Base-by-base conservation (phyloP, 2,329 filamentous ascomycete genomes). In the Aspergillus ibericus region DNA sequence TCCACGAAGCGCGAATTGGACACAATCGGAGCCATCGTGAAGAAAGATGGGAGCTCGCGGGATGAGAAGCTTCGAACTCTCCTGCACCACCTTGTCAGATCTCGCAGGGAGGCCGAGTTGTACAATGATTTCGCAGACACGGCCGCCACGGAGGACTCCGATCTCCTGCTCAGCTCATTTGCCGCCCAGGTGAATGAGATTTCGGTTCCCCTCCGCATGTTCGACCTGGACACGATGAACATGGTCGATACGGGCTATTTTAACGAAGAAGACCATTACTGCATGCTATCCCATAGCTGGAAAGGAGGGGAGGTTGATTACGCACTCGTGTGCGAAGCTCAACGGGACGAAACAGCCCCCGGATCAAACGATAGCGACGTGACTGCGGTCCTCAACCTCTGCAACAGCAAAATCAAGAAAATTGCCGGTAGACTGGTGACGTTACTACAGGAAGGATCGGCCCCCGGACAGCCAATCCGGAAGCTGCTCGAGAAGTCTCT, bases 281-380 rank as follows among this genome's bases (percentile, higher is more conserved):
- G 71, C 25, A 75, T 76, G 56, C 60, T 75, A 1, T 75, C 72
- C 2, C 72, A 75, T 46, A 70, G 70, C 34, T 76, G 72, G 72
- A 75, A 74, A 60, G 72, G 70, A 2, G 48, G 53, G 8, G 73
- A 75, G 53, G 61, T 75, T 10, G 65, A 63, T 16, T 69, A 69
- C 20, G 55, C 60, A n/a, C 70, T 70, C 57, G 64, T 75, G 55
- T 58, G 42, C 3, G 60, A 66, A 18, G 69, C 70, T 1, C 61
- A 48, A 16, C 44, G n/a, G 16, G 44, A 25, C 15, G 44, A 48
- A 4, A 9, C n/a, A 15, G 13, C 25, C 13, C 15, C 42, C 3
- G 22, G 42, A n/a, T 18, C n/a, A 10, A 16, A 34, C 7, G 46
- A 44, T 15, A 55, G 34, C 22, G 59, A 58, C 32, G 20, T 60